These are phyloP conservation scores for Cystobasidium pallidum DNA, from an alignment of 1,284 basidiomycete species.

Conservation along the genomic window DNA sequence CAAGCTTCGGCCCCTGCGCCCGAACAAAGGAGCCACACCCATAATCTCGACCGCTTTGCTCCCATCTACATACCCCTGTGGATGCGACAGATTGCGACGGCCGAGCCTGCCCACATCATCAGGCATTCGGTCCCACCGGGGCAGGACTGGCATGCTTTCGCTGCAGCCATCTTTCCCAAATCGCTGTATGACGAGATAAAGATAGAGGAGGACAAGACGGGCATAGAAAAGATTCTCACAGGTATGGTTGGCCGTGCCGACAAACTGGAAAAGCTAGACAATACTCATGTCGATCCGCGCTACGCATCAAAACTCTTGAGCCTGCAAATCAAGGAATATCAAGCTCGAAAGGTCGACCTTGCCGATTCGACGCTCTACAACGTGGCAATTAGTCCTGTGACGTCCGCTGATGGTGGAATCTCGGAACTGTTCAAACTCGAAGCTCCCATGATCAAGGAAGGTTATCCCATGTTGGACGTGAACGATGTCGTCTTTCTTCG, in stretches of 20 bases:
- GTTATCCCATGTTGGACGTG: slow-evolving; percentile 54
- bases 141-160: not conserved
- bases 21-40: not conserved
- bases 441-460: slow-evolving; percentile 54
- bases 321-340: slow-evolving; percentile 31
- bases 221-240: not conserved
- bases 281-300: not conserved
- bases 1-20: not conserved
- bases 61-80: slow-evolving; percentile 46
- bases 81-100: slow-evolving; percentile 45
- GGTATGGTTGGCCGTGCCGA: not conserved
- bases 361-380: slow-evolving; percentile 27
- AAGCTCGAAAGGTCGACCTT: slow-evolving; percentile 20
- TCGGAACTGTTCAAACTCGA: slow-evolving; percentile 40
- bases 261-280: slow-evolving; percentile 18
- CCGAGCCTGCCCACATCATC: slow-evolving; percentile 23
- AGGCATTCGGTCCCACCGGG: not conserved
- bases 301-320: slow-evolving; percentile 28
- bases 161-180: slow-evolving; percentile 30
- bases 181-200: slow-evolving; percentile 35
- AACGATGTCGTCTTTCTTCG: slow-evolving; percentile 55
- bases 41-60: slow-evolving; percentile 44
- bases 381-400: slow-evolving; percentile 4
- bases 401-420: not conserved
- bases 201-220: not conserved